Base-by-base conservation (phyloP, 352 stramenopile species). In the Phytophthora capsici region DNA sequence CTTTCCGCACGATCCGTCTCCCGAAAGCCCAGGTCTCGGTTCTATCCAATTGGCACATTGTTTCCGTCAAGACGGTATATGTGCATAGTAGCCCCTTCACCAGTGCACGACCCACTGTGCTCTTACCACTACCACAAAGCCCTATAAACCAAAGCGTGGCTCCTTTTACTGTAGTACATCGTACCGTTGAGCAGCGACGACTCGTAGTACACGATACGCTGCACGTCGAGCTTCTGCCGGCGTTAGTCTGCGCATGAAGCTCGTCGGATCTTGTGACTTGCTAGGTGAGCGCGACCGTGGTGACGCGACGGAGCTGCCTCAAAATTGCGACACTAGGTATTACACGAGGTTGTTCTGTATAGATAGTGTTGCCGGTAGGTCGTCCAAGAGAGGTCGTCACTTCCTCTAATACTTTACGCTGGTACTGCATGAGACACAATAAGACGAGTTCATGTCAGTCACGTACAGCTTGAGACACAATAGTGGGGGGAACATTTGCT, bases 121-220 rank as follows among this genome's bases (percentile, higher is more conserved):
- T 98, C 80, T 99, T 99, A 30, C 97, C 97, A 34, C 94, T 97
- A 16, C 97, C 97, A 16, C 84, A 98, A 30, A 99, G 94, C 9
- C 98, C 97, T 6, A 97, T 99, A 84, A 99, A 99, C 97, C 97
- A 99, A 1, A 99, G 83, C 19, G 97, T 99, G 6, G 96, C 95
- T 19, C 97, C 97, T 73, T 99, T 78, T 99, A 97, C 65, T 90
- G 75, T 38, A 94, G 57, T 0, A 82, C 84, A 4, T 82, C 86
- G 56, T 90, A 92, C 0, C 86, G 79, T 66, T 91, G 73, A 36
- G 80, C 44, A 93, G 76, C 59, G 84, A 93, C 47, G 86, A 88
- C 61, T 93, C 84, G 67, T 91, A 92, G 74, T 91, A 94, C 6
- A 94, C 82, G 57, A 92, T 91, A 64, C 86, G 82, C 57, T 86